Base-by-base conservation (phyloP, 1,284 basidiomycete genomes). In the Omphalotus olearius region DNA sequence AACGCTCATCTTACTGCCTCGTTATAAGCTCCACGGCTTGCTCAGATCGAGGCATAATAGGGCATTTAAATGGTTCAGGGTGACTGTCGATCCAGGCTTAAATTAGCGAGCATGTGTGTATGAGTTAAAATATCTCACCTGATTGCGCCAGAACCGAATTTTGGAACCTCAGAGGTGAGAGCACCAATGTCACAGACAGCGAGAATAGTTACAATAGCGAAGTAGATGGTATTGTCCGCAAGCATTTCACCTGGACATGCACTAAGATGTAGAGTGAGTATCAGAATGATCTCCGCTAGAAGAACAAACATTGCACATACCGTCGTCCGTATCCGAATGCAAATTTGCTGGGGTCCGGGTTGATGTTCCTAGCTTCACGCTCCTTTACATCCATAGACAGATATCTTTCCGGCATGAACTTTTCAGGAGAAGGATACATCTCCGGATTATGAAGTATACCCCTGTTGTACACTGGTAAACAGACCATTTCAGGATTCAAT, bases 251-350 rank as follows among this genome's bases (percentile, higher is more conserved):
- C 41, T 1, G 41, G 41, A 13, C 41, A 42, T 1, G 26, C 26
- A 20, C 38, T 40, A 40, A 33, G n/a, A 33, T 33, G 30, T 10
- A 17, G 38, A 40, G n/a, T 17, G 5, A 17, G 38, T 39, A 16
- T 40, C 38, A 37, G 23, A 37, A 14, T 17, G 16, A 14, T 37
- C 36, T 2, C 16, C 38, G n/a, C 7, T 39, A 6, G 5, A 1
- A 40, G 38, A 16, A 17, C 16, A 16, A 18, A 13, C 10, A 20
- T 17, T 17, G 38, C 7, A 40, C 38, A 10, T 40, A 40, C 38
- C 51, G 51, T 30, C 51, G 40, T 36, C 51, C 51, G 5, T 47
- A 52, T 37, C 51, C 51, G 14, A 52, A 52, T 2, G 45, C 40
- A 25, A 45, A 40, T 26, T 17, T 37, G 17, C 26, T 41, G 11